A percentile compares a stretch with the other conserved stretches of the same genome.
Conservation (phyloP, 2,329 filamentous ascomycete species). For the Stenocarpella maydis region DNA sequence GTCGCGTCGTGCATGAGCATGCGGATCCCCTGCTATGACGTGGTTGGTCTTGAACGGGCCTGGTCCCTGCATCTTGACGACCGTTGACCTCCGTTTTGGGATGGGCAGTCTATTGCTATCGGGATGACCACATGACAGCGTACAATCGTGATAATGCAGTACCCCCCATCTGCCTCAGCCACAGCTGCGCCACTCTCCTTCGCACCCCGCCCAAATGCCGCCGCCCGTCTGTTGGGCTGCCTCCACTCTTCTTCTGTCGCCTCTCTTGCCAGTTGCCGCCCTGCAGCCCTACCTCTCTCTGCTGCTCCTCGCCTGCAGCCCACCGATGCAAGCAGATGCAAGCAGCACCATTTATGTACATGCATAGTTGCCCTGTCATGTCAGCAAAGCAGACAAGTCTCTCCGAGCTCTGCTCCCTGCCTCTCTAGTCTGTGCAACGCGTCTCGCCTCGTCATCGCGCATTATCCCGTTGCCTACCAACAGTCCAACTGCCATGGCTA, state of each 20-base stretch:
- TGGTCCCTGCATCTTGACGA: slow-evolving; percentile 21
- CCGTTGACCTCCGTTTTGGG: not conserved
- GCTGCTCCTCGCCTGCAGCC: not conserved
- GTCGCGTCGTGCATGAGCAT: slow-evolving; percentile 13
- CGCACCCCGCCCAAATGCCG: not conserved
- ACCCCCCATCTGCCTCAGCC: not conserved
- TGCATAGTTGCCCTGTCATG: not conserved
- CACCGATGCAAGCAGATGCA: no score
- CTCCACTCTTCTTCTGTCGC: not conserved
- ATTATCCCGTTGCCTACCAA: not conserved
- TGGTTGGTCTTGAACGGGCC: slow-evolving; percentile 26
- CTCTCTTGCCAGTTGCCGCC: not conserved
- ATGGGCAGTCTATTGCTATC: not conserved
- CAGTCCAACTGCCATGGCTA: not conserved
- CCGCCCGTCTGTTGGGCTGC: not conserved
- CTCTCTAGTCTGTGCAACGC: slow-evolving; percentile 20
- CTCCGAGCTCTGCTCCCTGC: no score
- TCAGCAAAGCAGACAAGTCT: not conserved
- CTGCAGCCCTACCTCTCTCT: no score
- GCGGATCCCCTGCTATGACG: slow-evolving; percentile 31
- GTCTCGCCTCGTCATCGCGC: slow-evolving; percentile 28
- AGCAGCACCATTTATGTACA: no score
- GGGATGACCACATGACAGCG: accelerated
- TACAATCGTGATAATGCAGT: not conserved
- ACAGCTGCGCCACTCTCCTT: slow-evolving; percentile 11